A percentile compares a stretch with the other conserved stretches of the same genome.
Conservation (phyloP, 2,329 filamentous ascomycete genomes). For the Mycosphaerelloides madeirae region DNA sequence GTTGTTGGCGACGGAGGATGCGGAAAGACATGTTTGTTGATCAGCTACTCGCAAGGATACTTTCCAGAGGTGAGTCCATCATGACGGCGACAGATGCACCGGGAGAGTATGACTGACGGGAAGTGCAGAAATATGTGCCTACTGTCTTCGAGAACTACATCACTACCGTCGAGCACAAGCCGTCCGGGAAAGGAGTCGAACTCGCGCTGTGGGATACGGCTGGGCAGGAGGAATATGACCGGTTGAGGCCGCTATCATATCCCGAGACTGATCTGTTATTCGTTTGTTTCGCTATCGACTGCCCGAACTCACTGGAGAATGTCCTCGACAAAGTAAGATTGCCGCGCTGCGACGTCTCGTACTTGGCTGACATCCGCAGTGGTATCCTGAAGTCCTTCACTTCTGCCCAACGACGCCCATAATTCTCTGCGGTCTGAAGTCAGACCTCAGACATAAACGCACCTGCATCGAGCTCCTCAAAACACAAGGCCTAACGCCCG, state of each 20-base stretch:
- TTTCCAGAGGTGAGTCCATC: slow-evolving; percentile 78
- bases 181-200: slow-evolving; percentile 89
- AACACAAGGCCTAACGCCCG: slow-evolving; percentile 91
- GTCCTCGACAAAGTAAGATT: slow-evolving; percentile 89
- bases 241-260: slow-evolving; percentile 90
- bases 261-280: slow-evolving; percentile 97
- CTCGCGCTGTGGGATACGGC: slow-evolving; percentile 97
- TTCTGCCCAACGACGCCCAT: slow-evolving; percentile 97
- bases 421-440: slow-evolving; percentile 93
- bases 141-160: slow-evolving; percentile 99
- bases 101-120: slow-evolving; percentile 14
- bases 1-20: slow-evolving; percentile 97
- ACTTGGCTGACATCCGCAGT: slow-evolving; percentile 51
- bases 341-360: not conserved
- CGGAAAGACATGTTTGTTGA: slow-evolving; percentile 96
- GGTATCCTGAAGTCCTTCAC: slow-evolving; percentile 98
- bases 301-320: slow-evolving; percentile 95
- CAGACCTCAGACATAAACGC: slow-evolving; percentile 89
- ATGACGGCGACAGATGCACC: not conserved
- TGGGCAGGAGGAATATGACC: slow-evolving; percentile 97
- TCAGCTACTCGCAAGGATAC: slow-evolving; percentile 97
- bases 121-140: slow-evolving; percentile 89
- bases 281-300: slow-evolving; percentile 98
- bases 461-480: slow-evolving; percentile 98
- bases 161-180: slow-evolving; percentile 84